These are phyloP conservation scores for Hippophae rhamnoides DNA, from an alignment of 306 rosid genomes.

Conservation along the genomic window DNA sequence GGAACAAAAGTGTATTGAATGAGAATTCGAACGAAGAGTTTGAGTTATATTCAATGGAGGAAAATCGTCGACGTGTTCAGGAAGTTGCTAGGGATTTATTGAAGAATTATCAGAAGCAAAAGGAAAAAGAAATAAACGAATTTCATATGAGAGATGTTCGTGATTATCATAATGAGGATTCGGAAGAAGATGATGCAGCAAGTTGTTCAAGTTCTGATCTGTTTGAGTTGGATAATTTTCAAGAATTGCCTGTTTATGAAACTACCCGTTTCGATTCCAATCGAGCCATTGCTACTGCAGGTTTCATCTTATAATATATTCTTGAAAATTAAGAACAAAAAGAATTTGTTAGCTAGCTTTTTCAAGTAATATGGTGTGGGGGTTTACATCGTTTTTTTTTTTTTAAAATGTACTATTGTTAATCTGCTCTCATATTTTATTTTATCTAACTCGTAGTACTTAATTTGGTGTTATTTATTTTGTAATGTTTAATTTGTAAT, in stretches of 20 bases:
- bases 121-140: slow-evolving; percentile 13
- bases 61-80: slow-evolving; percentile 44
- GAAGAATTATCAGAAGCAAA: slow-evolving; percentile 45
- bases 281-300: slow-evolving; percentile 67
- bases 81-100: slow-evolving; percentile 53
- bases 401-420: no score
- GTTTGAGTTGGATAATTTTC: slow-evolving; percentile 83
- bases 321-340: not conserved
- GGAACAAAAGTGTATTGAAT: slow-evolving; percentile 46
- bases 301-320: slow-evolving; percentile 63
- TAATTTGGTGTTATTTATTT: no score
- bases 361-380: no score
- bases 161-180: slow-evolving; percentile 21
- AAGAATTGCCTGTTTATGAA: slow-evolving; percentile 92
- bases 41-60: slow-evolving; percentile 38
- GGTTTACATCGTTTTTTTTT: no score
- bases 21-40: slow-evolving; percentile 4
- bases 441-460: no score
- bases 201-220: slow-evolving; percentile 93
- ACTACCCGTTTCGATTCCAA: slow-evolving; percentile 73
- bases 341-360: not conserved
- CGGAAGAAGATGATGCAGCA: slow-evolving; percentile 49
- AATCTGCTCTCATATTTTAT: no score
- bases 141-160: slow-evolving; percentile 28
- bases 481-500: no score